Conservation (phyloP, 2,329 filamentous ascomycete genomes). For the Alternaria ventricosa region DNA sequence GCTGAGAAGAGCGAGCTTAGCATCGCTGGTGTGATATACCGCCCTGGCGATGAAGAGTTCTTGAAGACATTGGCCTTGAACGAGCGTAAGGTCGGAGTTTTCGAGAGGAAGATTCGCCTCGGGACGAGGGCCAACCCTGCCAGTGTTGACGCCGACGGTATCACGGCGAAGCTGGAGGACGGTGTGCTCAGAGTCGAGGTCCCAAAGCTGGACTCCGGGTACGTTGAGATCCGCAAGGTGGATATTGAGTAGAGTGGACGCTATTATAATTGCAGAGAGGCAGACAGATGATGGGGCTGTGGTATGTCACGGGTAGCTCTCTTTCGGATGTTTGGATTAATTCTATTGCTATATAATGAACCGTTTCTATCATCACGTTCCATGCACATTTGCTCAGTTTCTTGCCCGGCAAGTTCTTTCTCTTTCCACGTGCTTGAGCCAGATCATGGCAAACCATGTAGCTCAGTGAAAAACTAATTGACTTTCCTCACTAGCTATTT, state of each 20-base stretch:
- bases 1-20: constrained; percentile 69
- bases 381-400: background rate
- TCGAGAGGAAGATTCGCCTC: constrained; percentile 73
- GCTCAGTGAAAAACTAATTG: background rate
- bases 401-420: background rate
- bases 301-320: background rate
- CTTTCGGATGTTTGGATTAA: background rate
- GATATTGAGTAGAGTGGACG: constrained; percentile 53
- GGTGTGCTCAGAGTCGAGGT: constrained; percentile 79
- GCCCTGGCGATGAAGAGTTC: constrained; percentile 72
- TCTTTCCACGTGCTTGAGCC: background rate
- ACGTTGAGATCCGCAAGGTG: constrained; percentile 61
- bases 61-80: constrained; percentile 67
- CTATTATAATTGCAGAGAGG: background rate
- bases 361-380: background rate
- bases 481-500: background rate
- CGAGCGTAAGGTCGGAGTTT: constrained; percentile 76
- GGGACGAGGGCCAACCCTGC: constrained; percentile 62
- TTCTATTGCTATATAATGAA: background rate
- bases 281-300: background rate
- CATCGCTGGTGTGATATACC: constrained; percentile 75
- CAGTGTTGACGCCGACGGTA: constrained; percentile 69
- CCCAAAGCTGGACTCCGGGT: constrained; percentile 71
- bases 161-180: constrained; percentile 79
- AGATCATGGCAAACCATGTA: background rate